These are phyloP conservation scores for Sporobolomyces pararoseus DNA, from an alignment of 768 basidiomycete genomes.

Conservation along the genomic window DNA sequence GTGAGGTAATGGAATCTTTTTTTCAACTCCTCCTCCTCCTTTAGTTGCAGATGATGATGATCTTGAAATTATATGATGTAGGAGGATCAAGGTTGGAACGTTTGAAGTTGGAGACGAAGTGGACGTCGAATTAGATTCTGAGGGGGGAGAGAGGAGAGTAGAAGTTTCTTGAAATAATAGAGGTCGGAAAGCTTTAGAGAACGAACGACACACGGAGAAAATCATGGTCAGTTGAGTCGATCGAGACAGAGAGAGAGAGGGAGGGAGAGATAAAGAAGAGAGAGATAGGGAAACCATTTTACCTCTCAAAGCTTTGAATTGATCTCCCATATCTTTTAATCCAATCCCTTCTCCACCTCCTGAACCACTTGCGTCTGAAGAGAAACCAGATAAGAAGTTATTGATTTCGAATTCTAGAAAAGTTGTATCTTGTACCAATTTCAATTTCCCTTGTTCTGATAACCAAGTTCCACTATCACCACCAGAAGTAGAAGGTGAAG, in stretches of 20 bases:
- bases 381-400: conserved; percentile 68
- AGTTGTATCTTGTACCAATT: conserved; percentile 92
- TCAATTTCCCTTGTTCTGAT: conserved; percentile 87
- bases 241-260: neutral
- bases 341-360: conserved; percentile 52
- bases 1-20: conserved; percentile 67
- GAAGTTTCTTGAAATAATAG: conserved; percentile 82
- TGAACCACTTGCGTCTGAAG: too few relatives aligned
- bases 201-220: neutral
- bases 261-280: neutral
- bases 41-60: too few relatives aligned
- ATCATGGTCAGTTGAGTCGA: neutral
- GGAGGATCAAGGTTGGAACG: conserved; percentile 74
- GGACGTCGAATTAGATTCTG: conserved; percentile 56
- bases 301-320: conserved; percentile 74
- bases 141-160: conserved; percentile 61
- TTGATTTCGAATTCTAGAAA: conserved; percentile 89
- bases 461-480: conserved; percentile 83
- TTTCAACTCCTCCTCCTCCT: too few relatives aligned
- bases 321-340: conserved; percentile 74
- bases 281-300: neutral
- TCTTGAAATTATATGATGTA: conserved; percentile 83
- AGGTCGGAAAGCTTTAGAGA: conserved; percentile 56
- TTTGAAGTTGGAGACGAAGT: too few relatives aligned
- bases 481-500: too few relatives aligned